Conservation (phyloP, 2,329 filamentous ascomycete genomes). For the Colletotrichum agaves region DNA sequence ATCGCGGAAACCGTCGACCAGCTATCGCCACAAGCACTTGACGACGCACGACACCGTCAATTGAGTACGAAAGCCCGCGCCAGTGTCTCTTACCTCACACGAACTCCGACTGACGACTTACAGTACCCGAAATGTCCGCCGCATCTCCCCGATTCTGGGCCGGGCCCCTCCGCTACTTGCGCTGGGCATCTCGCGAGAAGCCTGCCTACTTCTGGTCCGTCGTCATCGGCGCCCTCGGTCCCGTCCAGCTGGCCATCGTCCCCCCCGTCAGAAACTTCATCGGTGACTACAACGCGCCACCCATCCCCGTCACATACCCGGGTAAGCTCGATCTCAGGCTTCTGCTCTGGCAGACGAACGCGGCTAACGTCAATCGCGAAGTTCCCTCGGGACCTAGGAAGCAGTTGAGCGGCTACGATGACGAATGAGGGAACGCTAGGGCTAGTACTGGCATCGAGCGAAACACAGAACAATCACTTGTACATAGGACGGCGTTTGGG, state of each 20-base stretch:
- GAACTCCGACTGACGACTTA: background rate
- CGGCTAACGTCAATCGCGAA: constrained; percentile 43
- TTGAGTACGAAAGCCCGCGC: constrained; percentile 45
- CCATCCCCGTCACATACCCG: constrained; percentile 90
- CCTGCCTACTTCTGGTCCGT: constrained; percentile 93
- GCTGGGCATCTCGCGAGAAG: constrained; percentile 88
- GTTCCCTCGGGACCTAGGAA: constrained; percentile 70
- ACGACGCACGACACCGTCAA: constrained; percentile 44
- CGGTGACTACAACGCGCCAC: constrained; percentile 77
- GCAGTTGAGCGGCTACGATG: constrained; percentile 69
- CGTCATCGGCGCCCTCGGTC: constrained; percentile 78
- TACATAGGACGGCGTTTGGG: constrained; percentile 42
- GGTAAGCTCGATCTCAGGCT: constrained; percentile 68
- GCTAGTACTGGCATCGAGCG: background rate
- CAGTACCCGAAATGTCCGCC: constrained; percentile 63
- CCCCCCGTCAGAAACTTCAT: constrained; percentile 78
- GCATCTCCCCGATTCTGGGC: constrained; percentile 83
- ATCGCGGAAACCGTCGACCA: constrained; percentile 11
- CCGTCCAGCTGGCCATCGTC: constrained; percentile 74
- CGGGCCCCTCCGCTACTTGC: constrained; percentile 83
- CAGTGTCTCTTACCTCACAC: background rate
- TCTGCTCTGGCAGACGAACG: background rate
- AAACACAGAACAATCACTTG: constrained; percentile 30
- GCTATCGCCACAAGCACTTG: constrained; percentile 31
- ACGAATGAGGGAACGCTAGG: constrained; percentile 50